Base-by-base conservation (phyloP, 495 filamentous ascomycete genomes). In the Cladorrhinum samala region DNA sequence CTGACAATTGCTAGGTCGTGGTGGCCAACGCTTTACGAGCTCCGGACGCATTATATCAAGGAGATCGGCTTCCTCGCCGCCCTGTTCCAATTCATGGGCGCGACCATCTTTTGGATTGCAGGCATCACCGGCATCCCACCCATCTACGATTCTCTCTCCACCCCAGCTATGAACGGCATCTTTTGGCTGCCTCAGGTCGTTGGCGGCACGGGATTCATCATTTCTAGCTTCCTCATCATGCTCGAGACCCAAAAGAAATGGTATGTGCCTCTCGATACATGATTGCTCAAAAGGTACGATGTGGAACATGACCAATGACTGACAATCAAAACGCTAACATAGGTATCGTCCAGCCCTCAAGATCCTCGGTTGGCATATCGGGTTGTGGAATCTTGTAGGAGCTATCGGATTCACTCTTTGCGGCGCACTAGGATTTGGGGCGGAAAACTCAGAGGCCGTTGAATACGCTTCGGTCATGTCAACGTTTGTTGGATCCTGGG, bases 121-220 rank as follows among this genome's bases (percentile, higher is more conserved):
- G 84, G 84, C 18, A 78, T 88, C 54, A 84, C 82, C 0, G 79
- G 78, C 2, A 57, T 88, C 2, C 84, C 86, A 3, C 72, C 75
- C 3, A 83, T 88, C 52, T 67, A 71, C 42, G 55, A 70, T 11
- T 53, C 74, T 1, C 69, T 78, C 0, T 61, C 62, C 2, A 30
- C 23, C 2, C 2, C 17, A 24, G 66, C 51, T 7, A 50, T 59
- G 8, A 74, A 84, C 60, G 80, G 82, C 13, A 72, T 79, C 0
- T 88, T 79, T 66, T 88, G 84, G 86, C 66, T 76, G 27, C 84
- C 85, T 0, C 82, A 89, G 61, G 81, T 88, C 3, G 70, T 87
- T 0, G 84, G 86, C 3, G 84, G 86, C 0, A 60, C 57, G 0
- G 82, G 83, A 7, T 88, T 88, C 66, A 76, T 87, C 53, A 45